These are phyloP conservation scores for Quercus mongolica DNA, from an alignment of 306 rosid species.

Conservation along the genomic window DNA sequence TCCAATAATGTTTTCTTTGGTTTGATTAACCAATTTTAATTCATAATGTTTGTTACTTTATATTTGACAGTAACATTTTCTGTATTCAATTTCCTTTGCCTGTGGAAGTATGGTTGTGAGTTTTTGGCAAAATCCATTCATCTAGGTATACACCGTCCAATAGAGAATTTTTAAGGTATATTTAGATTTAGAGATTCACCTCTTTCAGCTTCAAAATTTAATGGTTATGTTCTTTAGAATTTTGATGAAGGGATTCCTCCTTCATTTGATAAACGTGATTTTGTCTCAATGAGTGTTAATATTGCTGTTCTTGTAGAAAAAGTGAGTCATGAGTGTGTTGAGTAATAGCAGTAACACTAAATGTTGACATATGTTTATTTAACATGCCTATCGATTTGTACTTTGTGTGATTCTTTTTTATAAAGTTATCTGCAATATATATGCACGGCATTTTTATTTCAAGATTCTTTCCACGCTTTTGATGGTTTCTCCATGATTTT, in stretches of 20 bases:
- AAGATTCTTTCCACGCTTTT: background rate
- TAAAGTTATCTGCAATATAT: background rate
- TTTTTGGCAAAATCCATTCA: background rate
- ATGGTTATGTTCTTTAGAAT: background rate
- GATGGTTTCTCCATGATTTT: background rate
- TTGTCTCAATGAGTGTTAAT: background rate
- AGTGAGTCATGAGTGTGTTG: background rate
- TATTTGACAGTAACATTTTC: background rate
- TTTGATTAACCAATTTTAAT: background rate
- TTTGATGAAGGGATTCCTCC: background rate
- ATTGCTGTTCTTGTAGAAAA: background rate
- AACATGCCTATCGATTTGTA: background rate
- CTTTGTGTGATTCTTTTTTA: too few species aligned
- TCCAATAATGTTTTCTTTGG: background rate
- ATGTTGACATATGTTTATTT: background rate
- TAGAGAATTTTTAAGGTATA: background rate
- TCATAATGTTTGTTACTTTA: background rate
- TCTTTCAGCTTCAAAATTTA: background rate
- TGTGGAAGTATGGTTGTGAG: background rate
- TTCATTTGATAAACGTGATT: background rate
- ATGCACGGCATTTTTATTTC: background rate
- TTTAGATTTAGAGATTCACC: background rate
- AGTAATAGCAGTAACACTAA: background rate
- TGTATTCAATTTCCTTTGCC: too few species aligned
- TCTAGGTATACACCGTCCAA: background rate